A percentile compares a stretch with the other conserved stretches of the same genome.
Conservation (phyloP, 306 rosid species). For the Urtica urens region DNA sequence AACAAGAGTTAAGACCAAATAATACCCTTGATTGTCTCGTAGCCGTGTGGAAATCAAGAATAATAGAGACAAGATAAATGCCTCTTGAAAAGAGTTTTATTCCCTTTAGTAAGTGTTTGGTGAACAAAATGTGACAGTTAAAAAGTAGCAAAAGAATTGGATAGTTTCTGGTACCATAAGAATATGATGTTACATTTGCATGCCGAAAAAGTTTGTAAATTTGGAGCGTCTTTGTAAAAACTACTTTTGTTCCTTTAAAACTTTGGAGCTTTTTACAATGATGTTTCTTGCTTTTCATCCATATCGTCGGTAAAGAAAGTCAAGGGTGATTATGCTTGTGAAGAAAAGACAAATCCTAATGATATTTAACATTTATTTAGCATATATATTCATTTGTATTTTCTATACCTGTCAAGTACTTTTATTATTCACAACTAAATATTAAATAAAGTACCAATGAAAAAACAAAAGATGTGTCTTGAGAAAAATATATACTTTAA, state of each 20-base stretch:
- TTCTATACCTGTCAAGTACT: too few relatives aligned
- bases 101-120: not conserved
- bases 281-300: not conserved
- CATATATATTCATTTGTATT: too few relatives aligned
- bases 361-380: too few relatives aligned
- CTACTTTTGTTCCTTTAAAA: not conserved
- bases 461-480: too few relatives aligned
- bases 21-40: not conserved
- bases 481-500: too few relatives aligned
- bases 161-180: slow-evolving; percentile 4
- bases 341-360: not conserved
- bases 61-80: not conserved
- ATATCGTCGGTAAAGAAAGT: not conserved
- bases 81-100: not conserved
- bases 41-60: not conserved
- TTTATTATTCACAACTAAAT: too few relatives aligned
- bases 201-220: slow-evolving; percentile 1
- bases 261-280: slow-evolving; percentile 4
- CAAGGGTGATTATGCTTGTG: not conserved
- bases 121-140: not conserved
- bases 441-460: too few relatives aligned
- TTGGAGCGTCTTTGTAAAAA: slow-evolving; percentile 1
- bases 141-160: slow-evolving; percentile 1
- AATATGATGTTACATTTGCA: slow-evolving; percentile 1
- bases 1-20: not conserved